phyloP scores from a whole-genome alignment of 2,329 filamentous ascomycete genomes.

The Pestalotiopsis sp. region DNA sequence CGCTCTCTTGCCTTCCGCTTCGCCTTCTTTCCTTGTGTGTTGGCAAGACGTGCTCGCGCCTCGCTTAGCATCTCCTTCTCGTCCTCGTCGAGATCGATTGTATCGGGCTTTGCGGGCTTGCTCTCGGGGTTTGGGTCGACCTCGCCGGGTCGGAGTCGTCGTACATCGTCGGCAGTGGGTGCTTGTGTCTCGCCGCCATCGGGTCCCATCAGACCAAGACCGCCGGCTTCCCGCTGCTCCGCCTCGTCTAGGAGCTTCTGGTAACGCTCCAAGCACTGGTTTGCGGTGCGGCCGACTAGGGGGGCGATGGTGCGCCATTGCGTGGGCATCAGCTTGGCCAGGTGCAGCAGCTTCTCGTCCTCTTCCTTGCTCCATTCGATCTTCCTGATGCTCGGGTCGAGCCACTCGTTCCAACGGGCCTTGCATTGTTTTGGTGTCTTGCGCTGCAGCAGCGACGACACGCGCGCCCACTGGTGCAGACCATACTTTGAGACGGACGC shows the following conservation, averaged over 20 bases:
- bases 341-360: conserved; percentile 93
- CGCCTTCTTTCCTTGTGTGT: conserved; percentile 98
- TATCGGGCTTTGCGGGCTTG: conserved; percentile 93
- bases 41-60: conserved; percentile 91
- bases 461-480: conserved; percentile 96
- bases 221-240: conserved; percentile 81
- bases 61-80: conserved; percentile 99
- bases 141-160: conserved; percentile 86
- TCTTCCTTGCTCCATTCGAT: conserved; percentile 99
- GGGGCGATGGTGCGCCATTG: conserved; percentile 99
- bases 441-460: conserved; percentile 92
- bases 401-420: conserved; percentile 96
- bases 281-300: conserved; percentile 93
- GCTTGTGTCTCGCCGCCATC: conserved; percentile 85
- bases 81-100: conserved; percentile 97
- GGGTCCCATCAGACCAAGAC: conserved; percentile 81
- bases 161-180: conserved; percentile 89
- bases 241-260: conserved; percentile 96
- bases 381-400: conserved; percentile 97
- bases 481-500: conserved; percentile 93
- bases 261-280: conserved; percentile 95
- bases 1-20: conserved; percentile 96
- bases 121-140: conserved; percentile 97
- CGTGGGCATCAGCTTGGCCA: conserved; percentile 98
- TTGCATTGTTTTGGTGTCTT: conserved; percentile 99